phyloP scores from a whole-genome alignment of 2,329 filamentous ascomycete genomes.

The Pyrenophora graminea region DNA sequence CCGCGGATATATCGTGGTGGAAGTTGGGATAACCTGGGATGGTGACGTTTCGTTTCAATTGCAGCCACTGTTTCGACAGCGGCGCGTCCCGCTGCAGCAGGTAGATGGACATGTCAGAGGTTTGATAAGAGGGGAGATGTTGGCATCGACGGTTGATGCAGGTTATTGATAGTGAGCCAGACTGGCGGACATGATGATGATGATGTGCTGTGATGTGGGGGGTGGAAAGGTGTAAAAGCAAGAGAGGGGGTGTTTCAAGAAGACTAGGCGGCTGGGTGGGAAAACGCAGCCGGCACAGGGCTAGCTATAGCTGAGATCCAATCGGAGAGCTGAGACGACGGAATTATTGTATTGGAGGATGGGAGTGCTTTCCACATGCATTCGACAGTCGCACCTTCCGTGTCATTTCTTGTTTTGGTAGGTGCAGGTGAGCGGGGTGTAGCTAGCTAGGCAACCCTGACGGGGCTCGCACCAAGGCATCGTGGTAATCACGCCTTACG shows the following conservation, averaged over 20 bases:
- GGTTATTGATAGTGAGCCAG: background rate
- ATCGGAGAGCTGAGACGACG: background rate
- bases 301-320: background rate
- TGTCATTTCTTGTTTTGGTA: background rate
- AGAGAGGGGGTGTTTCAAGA: slow-evolving; percentile 4
- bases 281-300: background rate
- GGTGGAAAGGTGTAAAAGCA: background rate
- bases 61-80: slow-evolving; percentile 19
- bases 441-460: too few species aligned
- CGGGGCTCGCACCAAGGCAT: too few species aligned
- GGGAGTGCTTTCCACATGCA: background rate
- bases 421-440: too few species aligned
- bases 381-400: background rate
- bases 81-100: slow-evolving; percentile 20
- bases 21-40: slow-evolving; percentile 4
- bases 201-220: slow-evolving; percentile 2
- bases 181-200: background rate
- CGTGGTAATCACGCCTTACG: too few species aligned
- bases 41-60: slow-evolving; percentile 23
- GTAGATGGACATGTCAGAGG: slow-evolving; percentile 12
- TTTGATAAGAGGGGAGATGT: slow-evolving; percentile 26
- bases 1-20: slow-evolving; percentile 1
- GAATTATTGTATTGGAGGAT: background rate
- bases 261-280: background rate
- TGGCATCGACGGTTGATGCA: slow-evolving; percentile 19